Evolutionary conservation across 805 yeast genomes (phyloP), one percentile per base, ranked within the genome.

Genomic region (Ogataea populi-albae): DNA sequence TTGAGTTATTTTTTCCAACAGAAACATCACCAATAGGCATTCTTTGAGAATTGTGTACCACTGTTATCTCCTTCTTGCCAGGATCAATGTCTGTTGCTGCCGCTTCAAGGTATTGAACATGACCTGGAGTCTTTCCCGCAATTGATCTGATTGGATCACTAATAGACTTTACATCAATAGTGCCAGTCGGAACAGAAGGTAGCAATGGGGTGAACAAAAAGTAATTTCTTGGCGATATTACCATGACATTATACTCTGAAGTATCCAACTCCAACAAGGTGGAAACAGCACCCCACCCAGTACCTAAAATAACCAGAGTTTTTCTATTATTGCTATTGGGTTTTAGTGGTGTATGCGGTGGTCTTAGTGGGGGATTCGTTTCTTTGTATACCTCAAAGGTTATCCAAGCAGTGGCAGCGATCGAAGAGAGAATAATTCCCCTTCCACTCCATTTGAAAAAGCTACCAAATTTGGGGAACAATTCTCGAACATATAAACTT

Each of bases 261-360:
- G 78, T 72, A 53, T 73, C 78, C 53, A 73, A 64, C 51, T 71
- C 68, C 55, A 72, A 72, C 57, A 73, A 62, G 41, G 72, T 61
- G 15, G 77, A 68, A 34, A 73, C 67, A 18, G 75, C 69, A 31
- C 75, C 78, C 78, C 78, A 73, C 30, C 78, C 78, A n/a, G 77
- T 65, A 36, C 78, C 78, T 49, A 73, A 66, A 38, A 73, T 48
- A 23, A 51, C 53, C 11, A 51, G 25, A 15, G 38, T 25, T 52
- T 71, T 71, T 66, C 68, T 71, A 52, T 62, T 59, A 37, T 68
- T 68, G 31, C 77, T 77, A 16, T 52, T 63, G 32, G 62, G 64
- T 41, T 71, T 71, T 16, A 55, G 46, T 10, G 72, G 68, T 16
- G 61, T 61, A 48, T 71, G 76, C 37, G 66, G 68, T 25, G 50